Base-by-base conservation (phyloP, 495 filamentous ascomycete genomes). In the Ramalina peruviana region DNA sequence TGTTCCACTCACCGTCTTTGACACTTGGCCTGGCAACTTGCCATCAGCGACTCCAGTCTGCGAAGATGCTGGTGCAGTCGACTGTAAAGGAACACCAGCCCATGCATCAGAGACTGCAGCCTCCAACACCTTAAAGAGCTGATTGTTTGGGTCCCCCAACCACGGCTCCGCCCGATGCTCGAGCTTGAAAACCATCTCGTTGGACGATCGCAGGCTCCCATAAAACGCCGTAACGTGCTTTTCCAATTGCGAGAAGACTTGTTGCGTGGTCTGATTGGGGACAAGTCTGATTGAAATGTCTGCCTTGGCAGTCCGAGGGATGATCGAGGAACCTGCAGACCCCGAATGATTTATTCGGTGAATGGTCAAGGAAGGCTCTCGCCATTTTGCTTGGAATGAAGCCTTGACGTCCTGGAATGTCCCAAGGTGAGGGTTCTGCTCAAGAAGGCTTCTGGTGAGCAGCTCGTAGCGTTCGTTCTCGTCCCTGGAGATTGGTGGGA, bases 131-230 rank as follows among this genome's bases (percentile, higher is more conserved):
- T 80, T 77, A 59, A 94, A 98, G 55, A 95, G 87, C 56, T 89
- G 78, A 53, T 93, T 97, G 27, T 82, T 78, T 13, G 85, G 88
- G 50, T 95, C 88, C 2, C 92, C 92, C 0, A 98, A 77, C 92
- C 92, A 98, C 15, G 92, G 86, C 59, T 98, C 92, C 1, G 92
- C 90, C 62, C 86, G 83, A 54, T 94, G 88, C 41, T 92, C 87
- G 54, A 97, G 88, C 25, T 78, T 76, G 21, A 98, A 78, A 1
- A 77, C 83, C 39, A 97, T 75, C 25, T 76, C 75, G 54, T 98
- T 97, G 45, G 83, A 78, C 6, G 84, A 85, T 33, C 79, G 80
- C 1, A 96, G 74, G 4, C 72, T 61, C 1, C 66, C 72, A 57
- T 93, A 98, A 50, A 86, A 78, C n/a, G 75, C 64, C 36, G 76